Evolutionary conservation across 1,284 basidiomycete genomes (phyloP).

Genomic region (Leccinum pachyderme): DNA sequence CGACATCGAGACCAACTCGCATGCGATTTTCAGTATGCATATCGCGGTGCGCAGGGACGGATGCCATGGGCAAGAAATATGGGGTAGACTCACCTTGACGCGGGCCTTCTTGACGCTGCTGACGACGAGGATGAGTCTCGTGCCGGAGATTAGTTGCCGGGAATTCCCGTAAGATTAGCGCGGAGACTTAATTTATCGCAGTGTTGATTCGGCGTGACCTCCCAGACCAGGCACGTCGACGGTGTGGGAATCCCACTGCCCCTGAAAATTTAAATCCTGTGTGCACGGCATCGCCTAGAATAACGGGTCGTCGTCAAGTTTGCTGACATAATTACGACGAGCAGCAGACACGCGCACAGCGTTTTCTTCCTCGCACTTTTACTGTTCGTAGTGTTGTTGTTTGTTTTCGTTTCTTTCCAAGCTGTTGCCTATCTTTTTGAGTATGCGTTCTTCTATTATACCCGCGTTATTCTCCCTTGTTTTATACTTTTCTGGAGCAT

Average conservation of each 20-base stretch:
- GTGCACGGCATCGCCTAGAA: neutral
- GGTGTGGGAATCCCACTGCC: neutral
- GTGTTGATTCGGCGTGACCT: neutral
- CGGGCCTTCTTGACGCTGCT: slow-evolving; percentile 32
- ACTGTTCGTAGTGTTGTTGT: neutral
- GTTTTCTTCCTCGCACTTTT: neutral
- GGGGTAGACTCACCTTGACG: slow-evolving; percentile 31
- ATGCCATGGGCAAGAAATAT: slow-evolving; percentile 4
- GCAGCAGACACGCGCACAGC: neutral
- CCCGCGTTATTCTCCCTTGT: slow-evolving; percentile 20
- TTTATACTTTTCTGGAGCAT: slow-evolving; percentile 22
- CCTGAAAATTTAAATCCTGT: neutral
- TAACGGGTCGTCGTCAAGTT: slow-evolving; percentile 1
- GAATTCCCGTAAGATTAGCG: slow-evolving; percentile 23
- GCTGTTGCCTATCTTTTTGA: slow-evolving; percentile 15
- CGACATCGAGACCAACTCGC: neutral
- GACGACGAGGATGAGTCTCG: slow-evolving; percentile 15
- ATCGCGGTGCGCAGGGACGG: neutral
- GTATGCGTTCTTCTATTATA: slow-evolving; percentile 24
- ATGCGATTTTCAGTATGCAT: neutral
- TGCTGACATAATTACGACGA: slow-evolving; percentile 22
- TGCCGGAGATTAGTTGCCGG: slow-evolving; percentile 14
- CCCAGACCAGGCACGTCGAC: neutral
- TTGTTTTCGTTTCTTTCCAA: slow-evolving; percentile 2
- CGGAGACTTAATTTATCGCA: slow-evolving; percentile 18